Evolutionary conservation across 1,139 yeast species (phyloP), one percentile per base, ranked within the genome.

Genomic region (Yamadazyma kanchanaburiensis): DNA sequence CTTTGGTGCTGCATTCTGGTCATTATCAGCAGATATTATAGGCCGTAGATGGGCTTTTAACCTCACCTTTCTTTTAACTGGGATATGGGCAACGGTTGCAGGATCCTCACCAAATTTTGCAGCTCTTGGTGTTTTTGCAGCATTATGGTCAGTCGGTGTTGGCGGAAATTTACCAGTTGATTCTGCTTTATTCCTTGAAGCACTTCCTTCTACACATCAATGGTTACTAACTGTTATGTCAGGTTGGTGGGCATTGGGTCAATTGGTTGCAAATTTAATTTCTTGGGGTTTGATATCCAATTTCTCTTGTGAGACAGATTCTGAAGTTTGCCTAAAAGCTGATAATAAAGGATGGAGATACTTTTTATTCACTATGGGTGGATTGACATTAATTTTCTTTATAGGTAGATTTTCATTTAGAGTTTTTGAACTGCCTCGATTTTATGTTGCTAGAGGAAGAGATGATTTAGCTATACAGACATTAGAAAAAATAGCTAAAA

Each of bases 81-180:
- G 70, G 1, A 40, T 64, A 1, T 64, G 61, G 46, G 61, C 68
- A 1, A 42, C 55, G 2, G 45, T 57, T 16, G 61, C 70, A 1
- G 73, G 72, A 1, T 48, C 61, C 1, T 46, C 64, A 9, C 70
- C 71, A 5, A 64, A 57, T 34, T 65, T 65, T 45, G 69, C 60
- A 4, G 63, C 69, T 13, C 39, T 62, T 7, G 70, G 68, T 2
- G 51, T 54, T 0, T 64, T 64, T 42, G 58, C 47, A 17, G 53
- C 70, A 1, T 50, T 65, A 12, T 65, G 71, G 70, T 58, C 67
- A 37, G 58, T 64, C 43, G 72, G 73, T 0, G 72, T 65, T 5
- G 72, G 72, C 2, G 73, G 73, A 1, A 64, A 64, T 34, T 49
- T 64, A 24, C 71, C 71, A 0, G 70, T 66, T 4, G 72, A 65